phyloP scores from a whole-genome alignment of 345 rosid species.

The Acer yangbiense region DNA sequence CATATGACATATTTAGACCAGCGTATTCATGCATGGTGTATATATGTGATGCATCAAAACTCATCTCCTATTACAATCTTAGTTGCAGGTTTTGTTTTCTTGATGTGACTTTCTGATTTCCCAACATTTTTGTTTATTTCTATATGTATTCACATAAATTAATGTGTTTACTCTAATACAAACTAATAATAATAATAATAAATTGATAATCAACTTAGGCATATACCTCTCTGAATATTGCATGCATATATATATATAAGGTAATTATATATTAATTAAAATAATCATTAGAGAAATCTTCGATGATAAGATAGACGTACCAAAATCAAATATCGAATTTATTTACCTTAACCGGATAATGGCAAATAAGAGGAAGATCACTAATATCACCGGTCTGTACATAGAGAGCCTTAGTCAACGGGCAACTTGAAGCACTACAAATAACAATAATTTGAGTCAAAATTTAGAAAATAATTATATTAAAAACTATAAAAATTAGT shows the following conservation, averaged over 20 bases:
- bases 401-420: conserved; percentile 30
- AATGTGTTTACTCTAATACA: neutral
- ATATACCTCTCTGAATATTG: neutral
- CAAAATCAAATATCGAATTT: too few species aligned
- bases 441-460: too few species aligned
- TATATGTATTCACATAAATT: neutral
- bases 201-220: neutral
- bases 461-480: too few species aligned
- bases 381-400: conserved; percentile 54
- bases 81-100: too few species aligned
- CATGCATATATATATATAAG: too few species aligned
- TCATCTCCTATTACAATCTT: neutral
- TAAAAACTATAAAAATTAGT: neutral
- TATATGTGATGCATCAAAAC: neutral
- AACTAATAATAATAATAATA: too few species aligned
- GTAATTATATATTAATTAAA: neutral
- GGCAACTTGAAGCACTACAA: conserved; percentile 43
- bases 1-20: too few species aligned
- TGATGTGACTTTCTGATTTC: neutral
- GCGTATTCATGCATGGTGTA: neutral
- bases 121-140: neutral
- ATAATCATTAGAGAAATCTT: too few species aligned
- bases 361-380: conserved; percentile 64
- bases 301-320: too few species aligned
- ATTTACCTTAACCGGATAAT: conserved; percentile 71